Evolutionary conservation across 768 basidiomycete species (phyloP), one percentile per base, ranked within the genome.

Genomic region (Tricholoma furcatifolium): DNA sequence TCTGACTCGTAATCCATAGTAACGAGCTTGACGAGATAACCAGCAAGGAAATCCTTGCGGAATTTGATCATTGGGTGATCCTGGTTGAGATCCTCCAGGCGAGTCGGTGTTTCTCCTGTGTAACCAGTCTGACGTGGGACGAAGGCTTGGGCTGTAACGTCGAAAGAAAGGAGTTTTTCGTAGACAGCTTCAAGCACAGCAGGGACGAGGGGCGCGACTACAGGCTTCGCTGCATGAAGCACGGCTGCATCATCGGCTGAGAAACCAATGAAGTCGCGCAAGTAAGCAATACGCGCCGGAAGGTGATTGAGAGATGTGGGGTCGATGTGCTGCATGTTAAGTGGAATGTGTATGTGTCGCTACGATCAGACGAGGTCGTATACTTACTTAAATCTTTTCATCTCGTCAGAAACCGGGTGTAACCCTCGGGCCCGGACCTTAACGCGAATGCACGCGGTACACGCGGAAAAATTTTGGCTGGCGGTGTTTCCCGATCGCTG

Each of bases 31-130:
- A n/a, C n/a, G 17, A 11, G 40, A 18, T n/a, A 20, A 34, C 60
- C 47, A 43, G 64, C 66, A 49, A 67, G 47, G 58, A 70, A 67
- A 54, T 70, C 70, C 61, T 74, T 78, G 38, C 78, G 67, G 64
- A 75, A 77, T 32, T 69, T 70, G 57, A 80, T 72, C 58, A 77
- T 76, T 1, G 77, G 73, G 56, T 74, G 74, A 12, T 73, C 73
- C 6, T 69, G 59, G 18, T 62, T 69, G 1, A 80, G 64, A 30
- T 78, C 74, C 24, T 72, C 63, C 12, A 77, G 60, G 32, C 63
- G 67, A 7, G 64, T 47, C 1, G 76, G 75, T 6, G 73, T 53
- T 1, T 64, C 65, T 0, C 76, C 76, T 10, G 67, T 63, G 53
- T 74, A 78, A 2, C 77, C 76, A 0, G 70, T 67, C 49, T 71